Percentiles rank a stretch among this genome's conserved stretches.
phyloP scores from a whole-genome alignment of 495 filamentous ascomycete species.

The Lasiosphaeria miniovina region DNA sequence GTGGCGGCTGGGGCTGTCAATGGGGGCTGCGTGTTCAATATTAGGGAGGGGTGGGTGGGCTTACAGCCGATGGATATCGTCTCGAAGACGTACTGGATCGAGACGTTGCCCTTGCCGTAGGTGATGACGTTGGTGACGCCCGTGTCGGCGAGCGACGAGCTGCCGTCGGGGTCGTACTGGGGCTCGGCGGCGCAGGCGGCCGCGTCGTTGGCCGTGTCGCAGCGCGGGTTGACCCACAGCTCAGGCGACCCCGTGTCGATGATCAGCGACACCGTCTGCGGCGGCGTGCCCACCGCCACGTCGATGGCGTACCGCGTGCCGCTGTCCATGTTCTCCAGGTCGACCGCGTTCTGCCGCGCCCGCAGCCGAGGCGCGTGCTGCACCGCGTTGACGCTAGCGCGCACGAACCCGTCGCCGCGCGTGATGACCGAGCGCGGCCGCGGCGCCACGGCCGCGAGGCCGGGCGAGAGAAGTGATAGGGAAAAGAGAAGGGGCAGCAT shows the following conservation, averaged over 20 bases:
- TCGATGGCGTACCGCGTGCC: constrained; percentile 19
- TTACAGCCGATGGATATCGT: constrained; percentile 38
- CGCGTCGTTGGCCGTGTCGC: constrained; percentile 24
- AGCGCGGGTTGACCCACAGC: constrained; percentile 45
- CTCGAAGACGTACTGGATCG: constrained; percentile 39
- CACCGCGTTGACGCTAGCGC: constrained; percentile 10
- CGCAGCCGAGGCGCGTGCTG: constrained; percentile 11
- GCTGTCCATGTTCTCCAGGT: background rate
- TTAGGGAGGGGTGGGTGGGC: background rate
- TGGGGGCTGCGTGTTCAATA: background rate
- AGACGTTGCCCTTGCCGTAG: constrained; percentile 41
- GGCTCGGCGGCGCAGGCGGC: constrained; percentile 28
- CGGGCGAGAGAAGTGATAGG: constrained; percentile 8
- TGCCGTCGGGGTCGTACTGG: constrained; percentile 32
- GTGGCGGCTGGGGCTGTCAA: constrained; percentile 25
- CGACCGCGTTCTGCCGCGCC: constrained; percentile 3
- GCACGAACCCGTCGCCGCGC: constrained; percentile 19
- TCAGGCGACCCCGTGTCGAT: constrained; percentile 47
- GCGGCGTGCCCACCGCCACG: constrained; percentile 19
- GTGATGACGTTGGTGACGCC: constrained; percentile 24
- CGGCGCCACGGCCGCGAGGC: constrained; percentile 2
- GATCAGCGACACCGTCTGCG: constrained; percentile 37
- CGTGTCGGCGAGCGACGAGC: constrained; percentile 28
- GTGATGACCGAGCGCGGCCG: constrained; percentile 3
- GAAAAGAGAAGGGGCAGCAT: constrained; percentile 11